These are phyloP conservation scores for Daldinia loculata DNA, from an alignment of 495 filamentous ascomycete genomes.

Conservation along the genomic window DNA sequence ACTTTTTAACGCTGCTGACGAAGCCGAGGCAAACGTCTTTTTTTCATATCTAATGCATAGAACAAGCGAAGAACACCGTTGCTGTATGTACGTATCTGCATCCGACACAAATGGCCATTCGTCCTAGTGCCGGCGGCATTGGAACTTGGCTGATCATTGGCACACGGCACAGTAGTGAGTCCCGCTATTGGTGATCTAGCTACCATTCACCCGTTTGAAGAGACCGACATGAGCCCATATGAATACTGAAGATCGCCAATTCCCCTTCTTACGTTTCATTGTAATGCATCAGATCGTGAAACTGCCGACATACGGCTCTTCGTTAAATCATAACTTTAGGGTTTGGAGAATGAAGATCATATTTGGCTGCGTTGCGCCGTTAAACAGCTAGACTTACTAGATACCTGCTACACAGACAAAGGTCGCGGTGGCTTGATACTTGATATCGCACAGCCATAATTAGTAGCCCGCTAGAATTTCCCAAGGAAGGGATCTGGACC, in stretches of 20 bases:
- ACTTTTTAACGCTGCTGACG: conserved; percentile 21
- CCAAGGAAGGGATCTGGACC: conserved; percentile 26
- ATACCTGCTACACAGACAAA: conserved; percentile 3
- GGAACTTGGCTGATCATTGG: conserved; percentile 36
- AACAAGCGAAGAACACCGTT: conserved; percentile 12
- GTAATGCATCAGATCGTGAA: conserved; percentile 27
- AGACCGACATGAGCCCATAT: conserved; percentile 43
- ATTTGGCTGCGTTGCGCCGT: not conserved
- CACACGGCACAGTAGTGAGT: conserved; percentile 32
- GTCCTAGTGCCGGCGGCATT: conserved; percentile 29
- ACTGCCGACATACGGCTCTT: conserved; percentile 40
- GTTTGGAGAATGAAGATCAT: conserved; percentile 23
- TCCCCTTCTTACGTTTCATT: conserved; percentile 35
- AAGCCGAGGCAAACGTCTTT: conserved; percentile 18
- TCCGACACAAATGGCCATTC: conserved; percentile 1
- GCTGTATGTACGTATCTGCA: conserved; percentile 1
- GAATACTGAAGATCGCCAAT: conserved; percentile 39
- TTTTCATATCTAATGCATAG: not conserved
- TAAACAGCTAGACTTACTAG: not conserved
- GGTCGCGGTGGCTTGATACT: conserved; percentile 12
- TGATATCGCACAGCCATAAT: conserved; percentile 16
- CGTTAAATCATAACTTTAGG: conserved; percentile 7
- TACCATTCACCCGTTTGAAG: conserved; percentile 37
- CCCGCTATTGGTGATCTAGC: conserved; percentile 31
- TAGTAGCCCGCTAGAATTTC: conserved; percentile 25